Percentiles rank a stretch among this genome's conserved stretches.
phyloP scores from a whole-genome alignment of 257 asterid genomes.

The Paraleonurus japonicus region DNA sequence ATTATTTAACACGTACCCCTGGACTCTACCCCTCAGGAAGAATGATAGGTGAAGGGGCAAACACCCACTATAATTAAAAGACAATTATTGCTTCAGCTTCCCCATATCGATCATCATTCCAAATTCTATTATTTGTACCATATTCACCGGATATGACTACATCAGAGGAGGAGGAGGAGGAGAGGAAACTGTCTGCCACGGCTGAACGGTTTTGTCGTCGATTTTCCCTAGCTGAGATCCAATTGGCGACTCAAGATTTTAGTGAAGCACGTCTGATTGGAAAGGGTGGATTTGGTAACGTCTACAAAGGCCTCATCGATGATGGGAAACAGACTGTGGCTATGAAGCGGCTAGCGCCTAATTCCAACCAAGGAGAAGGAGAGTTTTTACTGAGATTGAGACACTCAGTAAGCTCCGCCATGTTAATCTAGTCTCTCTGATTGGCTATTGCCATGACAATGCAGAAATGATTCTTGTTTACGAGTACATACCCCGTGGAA shows the following conservation, averaged over 20 bases:
- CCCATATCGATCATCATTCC: no score
- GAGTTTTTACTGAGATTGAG: slow-evolving; percentile 44
- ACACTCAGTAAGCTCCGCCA: slow-evolving; percentile 35
- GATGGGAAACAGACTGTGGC: slow-evolving; percentile 31
- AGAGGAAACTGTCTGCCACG: no score
- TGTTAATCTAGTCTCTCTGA: neutral
- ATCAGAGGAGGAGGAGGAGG: no score
- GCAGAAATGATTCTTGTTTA: slow-evolving; percentile 19
- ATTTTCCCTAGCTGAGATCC: slow-evolving; percentile 36
- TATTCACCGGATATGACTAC: no score
- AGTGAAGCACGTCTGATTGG: slow-evolving; percentile 34
- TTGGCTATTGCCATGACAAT: neutral
- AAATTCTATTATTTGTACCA: no score
- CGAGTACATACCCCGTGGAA: slow-evolving; percentile 2
- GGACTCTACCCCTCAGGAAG: no score
- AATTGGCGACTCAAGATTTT: slow-evolving; percentile 28
- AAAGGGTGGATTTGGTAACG: slow-evolving; percentile 44
- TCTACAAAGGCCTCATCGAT: slow-evolving; percentile 37
- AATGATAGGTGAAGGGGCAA: no score
- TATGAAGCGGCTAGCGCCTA: slow-evolving; percentile 36
- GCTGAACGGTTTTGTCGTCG: neutral
- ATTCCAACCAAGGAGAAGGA: slow-evolving; percentile 38
- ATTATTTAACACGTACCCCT: no score
- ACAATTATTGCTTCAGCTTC: no score
- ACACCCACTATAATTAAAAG: no score